phyloP scores from a whole-genome alignment of 306 rosid species.

The Vigna trinervia region DNA sequence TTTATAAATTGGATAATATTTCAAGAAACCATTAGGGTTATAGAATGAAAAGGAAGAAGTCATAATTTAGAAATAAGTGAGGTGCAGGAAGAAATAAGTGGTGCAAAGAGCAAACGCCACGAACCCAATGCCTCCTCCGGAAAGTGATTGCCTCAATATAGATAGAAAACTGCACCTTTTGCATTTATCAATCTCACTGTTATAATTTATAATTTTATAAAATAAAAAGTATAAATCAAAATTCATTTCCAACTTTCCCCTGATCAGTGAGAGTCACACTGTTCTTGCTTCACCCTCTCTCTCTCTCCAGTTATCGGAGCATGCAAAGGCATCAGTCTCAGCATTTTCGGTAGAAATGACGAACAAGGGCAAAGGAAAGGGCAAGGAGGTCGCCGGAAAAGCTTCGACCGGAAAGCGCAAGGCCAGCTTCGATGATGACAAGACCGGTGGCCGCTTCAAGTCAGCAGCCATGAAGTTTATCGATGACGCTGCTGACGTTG shows the following conservation, averaged over 20 bases:
- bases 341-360: constrained; percentile 51
- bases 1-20: no score
- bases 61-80: no score
- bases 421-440: constrained; percentile 50
- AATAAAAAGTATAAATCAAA: background rate
- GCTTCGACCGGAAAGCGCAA: constrained; percentile 56
- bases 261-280: background rate
- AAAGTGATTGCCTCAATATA: no score
- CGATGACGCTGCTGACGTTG: constrained; percentile 63
- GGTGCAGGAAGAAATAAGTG: no score
- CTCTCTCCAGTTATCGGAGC: constrained; percentile 8
- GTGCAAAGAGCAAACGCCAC: no score
- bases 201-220: no score
- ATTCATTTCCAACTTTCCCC: background rate
- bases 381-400: constrained; percentile 70
- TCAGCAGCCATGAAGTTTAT: constrained; percentile 69
- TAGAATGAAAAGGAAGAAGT: no score
- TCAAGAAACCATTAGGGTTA: no score
- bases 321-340: constrained; percentile 41
- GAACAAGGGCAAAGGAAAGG: constrained; percentile 73
- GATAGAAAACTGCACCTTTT: no score
- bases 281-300: background rate
- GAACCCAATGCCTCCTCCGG: no score
- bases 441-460: constrained; percentile 57
- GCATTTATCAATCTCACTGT: no score